Base-by-base conservation (phyloP, 768 basidiomycete genomes). In the Lactarius hengduanensis region DNA sequence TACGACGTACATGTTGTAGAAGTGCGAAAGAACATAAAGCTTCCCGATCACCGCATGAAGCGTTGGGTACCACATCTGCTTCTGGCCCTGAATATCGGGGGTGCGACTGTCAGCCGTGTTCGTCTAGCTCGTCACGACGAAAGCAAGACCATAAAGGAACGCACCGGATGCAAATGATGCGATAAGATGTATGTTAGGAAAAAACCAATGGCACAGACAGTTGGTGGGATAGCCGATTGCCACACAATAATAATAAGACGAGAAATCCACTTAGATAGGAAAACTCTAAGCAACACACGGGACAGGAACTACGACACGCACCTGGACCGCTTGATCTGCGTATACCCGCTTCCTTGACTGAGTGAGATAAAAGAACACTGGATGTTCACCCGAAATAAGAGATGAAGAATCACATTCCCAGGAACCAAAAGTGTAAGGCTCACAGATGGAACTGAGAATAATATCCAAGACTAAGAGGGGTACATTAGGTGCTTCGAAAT, bases 201-300 rank as follows among this genome's bases (percentile, higher is more conserved):
- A 20, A 65, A 0, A 18, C 28, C 18, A n/a, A 28, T 7, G 13
- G 40, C 8, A 26, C 50, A 65, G 13, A 65, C 40, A 26, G 64
- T 60, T 7, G 64, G 64, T 11, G 59, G 64, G 40, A 60, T 15
- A 45, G 64, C 64, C 28, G 64, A 59, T 59, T 65, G 58, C 58
- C 58, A 65, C 40, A 56, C 38, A 4, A 60, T 28, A n/a, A 16
- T 43, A 2, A 55, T 55, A 32, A 55, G 50, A 45, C 50, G 64
- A 5, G 58, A 30, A n/a, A 60, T 28, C 30, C 38, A 10, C 64
- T 65, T 30, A 1, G 3, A 28, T 59, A 15, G 34, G 38, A 20
- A 45, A n/a, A 26, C 4, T 45, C 2, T 58, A 10, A 63, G 43
- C 10, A 28, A 57, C 11, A 50, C 22, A 10, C 2, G 8, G 8